These are phyloP conservation scores for Saccharomycopsis fermentans DNA, from an alignment of 805 yeast genomes.

Conservation along the genomic window DNA sequence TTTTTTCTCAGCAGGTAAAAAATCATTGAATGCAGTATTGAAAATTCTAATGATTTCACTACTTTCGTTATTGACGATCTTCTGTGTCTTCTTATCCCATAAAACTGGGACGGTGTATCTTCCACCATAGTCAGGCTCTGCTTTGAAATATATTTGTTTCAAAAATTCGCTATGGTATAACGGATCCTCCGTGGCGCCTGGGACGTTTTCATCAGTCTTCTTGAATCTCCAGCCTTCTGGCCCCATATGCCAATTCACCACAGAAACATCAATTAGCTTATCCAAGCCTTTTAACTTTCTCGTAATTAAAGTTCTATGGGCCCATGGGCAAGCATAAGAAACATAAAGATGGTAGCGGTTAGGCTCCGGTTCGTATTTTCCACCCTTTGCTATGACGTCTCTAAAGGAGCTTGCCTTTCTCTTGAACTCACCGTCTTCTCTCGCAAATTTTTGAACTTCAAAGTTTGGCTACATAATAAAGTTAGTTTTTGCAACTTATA, in stretches of 20 bases:
- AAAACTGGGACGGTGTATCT: constrained; percentile 88
- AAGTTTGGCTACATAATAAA: not conserved
- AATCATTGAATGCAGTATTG: constrained; percentile 60
- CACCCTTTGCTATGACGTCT: constrained; percentile 48
- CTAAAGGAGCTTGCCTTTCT: constrained; percentile 50
- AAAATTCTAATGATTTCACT: constrained; percentile 82
- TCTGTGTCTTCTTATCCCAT: constrained; percentile 76
- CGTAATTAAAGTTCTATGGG: constrained; percentile 72
- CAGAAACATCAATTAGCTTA: constrained; percentile 44
- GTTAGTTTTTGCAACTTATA: not conserved
- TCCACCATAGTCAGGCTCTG: constrained; percentile 66
- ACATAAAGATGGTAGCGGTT: constrained; percentile 83
- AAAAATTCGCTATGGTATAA: constrained; percentile 49
- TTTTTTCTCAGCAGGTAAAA: constrained; percentile 33
- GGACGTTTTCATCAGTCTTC: constrained; percentile 35
- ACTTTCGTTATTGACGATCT: constrained; percentile 88
- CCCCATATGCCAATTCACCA: constrained; percentile 89
- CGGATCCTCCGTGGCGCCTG: constrained; percentile 43
- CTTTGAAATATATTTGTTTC: constrained; percentile 64
- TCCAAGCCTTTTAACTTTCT: constrained; percentile 64
- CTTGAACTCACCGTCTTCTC: constrained; percentile 44
- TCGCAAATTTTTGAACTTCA: constrained; percentile 34
- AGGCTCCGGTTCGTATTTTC: constrained; percentile 62
- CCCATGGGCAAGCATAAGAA: constrained; percentile 91
- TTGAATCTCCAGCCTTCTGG: constrained; percentile 83